Percentiles rank a stretch among this genome's conserved stretches.
Conservation (phyloP, 768 basidiomycete species). For the Termitomyces sp. region DNA sequence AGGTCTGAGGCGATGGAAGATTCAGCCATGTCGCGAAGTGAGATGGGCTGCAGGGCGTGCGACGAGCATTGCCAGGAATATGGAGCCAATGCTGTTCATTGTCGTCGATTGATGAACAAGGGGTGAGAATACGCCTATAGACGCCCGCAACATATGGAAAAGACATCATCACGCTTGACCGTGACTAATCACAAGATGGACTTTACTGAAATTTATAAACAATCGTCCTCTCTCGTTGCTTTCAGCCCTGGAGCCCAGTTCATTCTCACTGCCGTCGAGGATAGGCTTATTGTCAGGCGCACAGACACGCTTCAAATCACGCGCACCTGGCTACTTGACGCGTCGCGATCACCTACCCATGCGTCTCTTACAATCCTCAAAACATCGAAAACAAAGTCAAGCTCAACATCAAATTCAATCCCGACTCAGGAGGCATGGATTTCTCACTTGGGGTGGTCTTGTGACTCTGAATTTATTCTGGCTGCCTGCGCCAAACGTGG, state of each 20-base stretch:
- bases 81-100: neutral
- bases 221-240: slow-evolving; percentile 61
- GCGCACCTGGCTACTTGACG: slow-evolving; percentile 71
- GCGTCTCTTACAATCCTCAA: slow-evolving; percentile 35
- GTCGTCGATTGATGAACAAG: neutral
- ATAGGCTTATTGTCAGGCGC: slow-evolving; percentile 79
- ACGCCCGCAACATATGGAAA: too few relatives aligned
- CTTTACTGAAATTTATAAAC: slow-evolving; percentile 83
- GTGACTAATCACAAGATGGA: slow-evolving; percentile 50
- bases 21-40: neutral
- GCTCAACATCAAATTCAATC: slow-evolving; percentile 16
- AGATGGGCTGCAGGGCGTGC: neutral
- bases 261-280: slow-evolving; percentile 74
- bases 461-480: slow-evolving; percentile 83
- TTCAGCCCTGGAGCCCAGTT: slow-evolving; percentile 90
- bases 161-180: neutral
- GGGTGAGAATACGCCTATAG: slow-evolving; percentile 3
- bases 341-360: slow-evolving; percentile 48
- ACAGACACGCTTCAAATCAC: slow-evolving; percentile 82
- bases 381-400: slow-evolving; percentile 25
- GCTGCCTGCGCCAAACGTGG: slow-evolving; percentile 74
- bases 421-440: slow-evolving; percentile 40
- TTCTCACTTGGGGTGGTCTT: slow-evolving; percentile 81
- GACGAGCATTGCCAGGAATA: neutral
- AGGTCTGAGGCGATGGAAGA: neutral